phyloP scores from a whole-genome alignment of 2,329 filamentous ascomycete species.

The Aschersonia sp. region DNA sequence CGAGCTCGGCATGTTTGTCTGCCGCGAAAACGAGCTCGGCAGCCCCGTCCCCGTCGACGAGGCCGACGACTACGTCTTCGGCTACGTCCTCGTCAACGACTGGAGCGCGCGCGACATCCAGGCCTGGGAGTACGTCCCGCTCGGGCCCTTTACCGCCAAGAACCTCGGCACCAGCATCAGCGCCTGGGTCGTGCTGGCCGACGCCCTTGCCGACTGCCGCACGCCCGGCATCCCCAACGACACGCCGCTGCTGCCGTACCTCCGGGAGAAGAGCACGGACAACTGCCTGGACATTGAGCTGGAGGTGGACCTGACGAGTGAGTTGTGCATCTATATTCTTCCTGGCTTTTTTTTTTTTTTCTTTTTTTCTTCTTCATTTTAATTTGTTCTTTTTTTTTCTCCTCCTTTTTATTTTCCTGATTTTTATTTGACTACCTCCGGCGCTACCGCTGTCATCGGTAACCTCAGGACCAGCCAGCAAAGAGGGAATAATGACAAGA shows the following conservation, averaged over 20 bases:
- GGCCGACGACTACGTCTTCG: slow-evolving; percentile 60
- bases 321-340: slow-evolving; percentile 6
- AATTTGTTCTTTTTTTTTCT: too few relatives aligned
- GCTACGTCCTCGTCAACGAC: slow-evolving; percentile 49
- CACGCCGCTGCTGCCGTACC: slow-evolving; percentile 20
- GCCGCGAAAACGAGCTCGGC: slow-evolving; percentile 51
- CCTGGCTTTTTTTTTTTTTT: too few relatives aligned
- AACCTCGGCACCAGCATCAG: slow-evolving; percentile 44
- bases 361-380: too few relatives aligned
- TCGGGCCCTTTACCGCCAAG: slow-evolving; percentile 50
- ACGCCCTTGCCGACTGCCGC: slow-evolving; percentile 30
- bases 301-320: slow-evolving; percentile 23
- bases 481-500: not conserved
- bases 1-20: slow-evolving; percentile 63
- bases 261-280: slow-evolving; percentile 38
- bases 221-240: slow-evolving; percentile 16
- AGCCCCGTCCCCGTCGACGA: slow-evolving; percentile 47
- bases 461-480: too few relatives aligned
- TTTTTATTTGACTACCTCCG: too few relatives aligned
- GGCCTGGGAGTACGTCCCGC: slow-evolving; percentile 42
- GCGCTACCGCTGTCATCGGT: too few relatives aligned
- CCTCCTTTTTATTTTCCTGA: too few relatives aligned
- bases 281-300: slow-evolving; percentile 22
- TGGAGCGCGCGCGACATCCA: slow-evolving; percentile 52
- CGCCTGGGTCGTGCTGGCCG: slow-evolving; percentile 46